Conservation (phyloP, 2,329 filamentous ascomycete species). For the Colletotrichum lindemuthianum region DNA sequence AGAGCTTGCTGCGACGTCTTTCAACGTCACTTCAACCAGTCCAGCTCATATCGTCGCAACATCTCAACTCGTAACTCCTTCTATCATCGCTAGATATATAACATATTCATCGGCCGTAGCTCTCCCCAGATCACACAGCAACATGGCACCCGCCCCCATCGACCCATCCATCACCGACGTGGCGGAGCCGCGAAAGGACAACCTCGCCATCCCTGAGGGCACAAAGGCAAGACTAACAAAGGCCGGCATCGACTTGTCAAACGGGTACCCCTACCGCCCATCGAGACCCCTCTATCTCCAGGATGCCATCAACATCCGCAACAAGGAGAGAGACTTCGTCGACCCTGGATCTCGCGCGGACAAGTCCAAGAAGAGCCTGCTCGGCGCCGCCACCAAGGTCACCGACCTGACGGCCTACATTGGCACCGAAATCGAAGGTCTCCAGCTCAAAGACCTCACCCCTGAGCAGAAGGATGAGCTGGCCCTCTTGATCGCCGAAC, state of each 20-base stretch:
- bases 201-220: conserved; percentile 67
- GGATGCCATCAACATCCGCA: conserved; percentile 73
- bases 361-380: conserved; percentile 68
- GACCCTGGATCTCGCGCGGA: conserved; percentile 74
- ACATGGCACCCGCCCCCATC: conserved; percentile 67
- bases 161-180: conserved; percentile 71
- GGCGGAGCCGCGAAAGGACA: conserved; percentile 71
- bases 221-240: conserved; percentile 70
- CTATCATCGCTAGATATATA: background rate
- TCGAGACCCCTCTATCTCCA: conserved; percentile 74
- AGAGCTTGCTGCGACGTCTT: background rate
- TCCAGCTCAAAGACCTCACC: conserved; percentile 71
- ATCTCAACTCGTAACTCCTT: background rate
- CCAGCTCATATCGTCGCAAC: background rate
- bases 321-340: conserved; percentile 62
- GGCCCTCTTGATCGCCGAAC: conserved; percentile 69
- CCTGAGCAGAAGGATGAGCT: conserved; percentile 70
- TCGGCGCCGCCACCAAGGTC: conserved; percentile 70
- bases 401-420: conserved; percentile 70
- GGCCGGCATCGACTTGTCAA: conserved; percentile 74
- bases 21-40: background rate
- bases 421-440: conserved; percentile 71
- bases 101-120: background rate
- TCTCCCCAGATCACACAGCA: background rate
- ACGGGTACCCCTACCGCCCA: conserved; percentile 78